Conservation (phyloP, 2,329 filamentous ascomycete species). For the Trichoderma cornu-damae region DNA sequence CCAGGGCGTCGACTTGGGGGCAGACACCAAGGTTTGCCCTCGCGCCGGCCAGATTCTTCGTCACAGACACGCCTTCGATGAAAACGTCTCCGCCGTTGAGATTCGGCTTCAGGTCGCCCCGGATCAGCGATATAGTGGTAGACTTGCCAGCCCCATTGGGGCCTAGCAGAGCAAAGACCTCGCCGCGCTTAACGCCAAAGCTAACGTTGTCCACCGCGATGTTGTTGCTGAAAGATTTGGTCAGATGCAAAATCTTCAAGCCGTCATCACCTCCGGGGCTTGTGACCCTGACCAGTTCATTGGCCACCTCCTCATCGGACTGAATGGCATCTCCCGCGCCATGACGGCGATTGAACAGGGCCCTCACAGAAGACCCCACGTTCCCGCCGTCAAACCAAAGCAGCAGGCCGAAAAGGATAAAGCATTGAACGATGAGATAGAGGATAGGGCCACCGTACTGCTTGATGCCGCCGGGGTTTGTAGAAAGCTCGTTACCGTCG, state of each 20-base stretch:
- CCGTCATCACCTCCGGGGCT: constrained; percentile 48
- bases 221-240: constrained; percentile 70
- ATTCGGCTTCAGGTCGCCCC: constrained; percentile 77
- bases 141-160: constrained; percentile 91
- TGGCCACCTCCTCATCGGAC: constrained; percentile 56
- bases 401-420: constrained; percentile 65
- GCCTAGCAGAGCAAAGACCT: constrained; percentile 84
- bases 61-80: constrained; percentile 72
- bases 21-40: constrained; percentile 82
- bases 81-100: constrained; percentile 69
- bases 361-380: constrained; percentile 48
- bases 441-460: constrained; percentile 80
- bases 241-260: constrained; percentile 72
- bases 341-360: constrained; percentile 35
- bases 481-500: constrained; percentile 55
- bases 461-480: constrained; percentile 64
- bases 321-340: constrained; percentile 19
- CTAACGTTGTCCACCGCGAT: constrained; percentile 84
- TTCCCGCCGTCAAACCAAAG: constrained; percentile 78
- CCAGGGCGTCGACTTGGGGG: constrained; percentile 82
- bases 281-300: constrained; percentile 60
- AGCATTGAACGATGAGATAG: constrained; percentile 70
- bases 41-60: constrained; percentile 64
- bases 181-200: constrained; percentile 72
- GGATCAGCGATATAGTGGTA: constrained; percentile 81